These are phyloP conservation scores for Talaromyces marneffei DNA, from an alignment of 2,329 filamentous ascomycete genomes.

Conservation along the genomic window DNA sequence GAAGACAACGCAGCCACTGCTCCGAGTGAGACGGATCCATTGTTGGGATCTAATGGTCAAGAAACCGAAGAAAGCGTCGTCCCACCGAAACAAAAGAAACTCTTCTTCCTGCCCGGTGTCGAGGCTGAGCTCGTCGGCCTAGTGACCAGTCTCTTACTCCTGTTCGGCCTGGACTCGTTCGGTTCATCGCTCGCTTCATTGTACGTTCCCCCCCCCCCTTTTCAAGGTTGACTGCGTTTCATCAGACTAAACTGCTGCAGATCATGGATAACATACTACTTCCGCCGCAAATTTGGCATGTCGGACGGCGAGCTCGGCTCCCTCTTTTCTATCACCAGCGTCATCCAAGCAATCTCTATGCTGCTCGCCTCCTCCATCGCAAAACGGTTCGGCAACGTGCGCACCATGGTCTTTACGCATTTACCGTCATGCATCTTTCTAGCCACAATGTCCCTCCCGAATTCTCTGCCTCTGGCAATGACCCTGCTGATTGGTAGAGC, in stretches of 20 bases:
- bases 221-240: no score
- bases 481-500: slow-evolving; percentile 58
- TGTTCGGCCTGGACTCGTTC: slow-evolving; percentile 65
- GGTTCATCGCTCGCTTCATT: slow-evolving; percentile 64
- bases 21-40: slow-evolving; percentile 35
- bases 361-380: slow-evolving; percentile 57
- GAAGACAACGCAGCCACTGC: slow-evolving; percentile 10
- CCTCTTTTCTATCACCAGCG: slow-evolving; percentile 47
- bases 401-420: slow-evolving; percentile 71
- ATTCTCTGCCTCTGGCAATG: slow-evolving; percentile 50
- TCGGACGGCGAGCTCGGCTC: slow-evolving; percentile 50
- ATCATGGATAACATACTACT: slow-evolving; percentile 52
- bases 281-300: slow-evolving; percentile 50
- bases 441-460: slow-evolving; percentile 55
- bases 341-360: slow-evolving; percentile 40
- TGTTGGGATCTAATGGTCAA: slow-evolving; percentile 20
- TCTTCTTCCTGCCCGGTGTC: slow-evolving; percentile 51
- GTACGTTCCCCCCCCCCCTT: slow-evolving; percentile 38
- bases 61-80: slow-evolving; percentile 6
- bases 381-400: slow-evolving; percentile 54
- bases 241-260: slow-evolving; percentile 16
- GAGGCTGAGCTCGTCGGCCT: slow-evolving; percentile 40
- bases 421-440: slow-evolving; percentile 63
- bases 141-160: slow-evolving; percentile 52
- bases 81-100: slow-evolving; percentile 22